Conservation (phyloP, 2,329 filamentous ascomycete genomes). For the Penicillium sp. region DNA sequence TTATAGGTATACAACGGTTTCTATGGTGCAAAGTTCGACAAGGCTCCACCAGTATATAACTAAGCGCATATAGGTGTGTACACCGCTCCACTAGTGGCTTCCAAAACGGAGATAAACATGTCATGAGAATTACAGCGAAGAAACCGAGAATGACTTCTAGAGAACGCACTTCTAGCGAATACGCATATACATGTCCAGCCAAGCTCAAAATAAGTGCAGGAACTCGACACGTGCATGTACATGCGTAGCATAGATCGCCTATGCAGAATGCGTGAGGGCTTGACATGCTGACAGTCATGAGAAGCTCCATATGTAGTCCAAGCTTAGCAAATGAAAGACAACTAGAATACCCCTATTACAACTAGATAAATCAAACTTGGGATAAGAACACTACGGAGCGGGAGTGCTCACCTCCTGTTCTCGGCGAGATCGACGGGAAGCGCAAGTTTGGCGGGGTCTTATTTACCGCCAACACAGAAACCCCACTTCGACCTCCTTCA, state of each 20-base stretch:
- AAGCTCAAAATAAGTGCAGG: not conserved
- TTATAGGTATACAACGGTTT: too few relatives aligned
- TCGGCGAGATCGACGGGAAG: slow-evolving; percentile 13
- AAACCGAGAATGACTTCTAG: not conserved
- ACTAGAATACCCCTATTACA: not conserved
- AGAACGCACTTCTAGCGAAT: too few relatives aligned
- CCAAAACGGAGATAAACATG: not conserved
- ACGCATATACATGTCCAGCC: not conserved
- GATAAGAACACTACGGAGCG: not conserved
- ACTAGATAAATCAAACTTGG: not conserved
- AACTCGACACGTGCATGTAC: slow-evolving; percentile 4
- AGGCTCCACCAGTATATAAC: too few relatives aligned
- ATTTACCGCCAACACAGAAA: slow-evolving; percentile 22
- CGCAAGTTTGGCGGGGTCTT: slow-evolving; percentile 14
- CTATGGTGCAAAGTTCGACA: too few relatives aligned
- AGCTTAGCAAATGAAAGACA: not conserved
- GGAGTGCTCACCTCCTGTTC: slow-evolving; percentile 1
- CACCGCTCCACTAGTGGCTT: not conserved
- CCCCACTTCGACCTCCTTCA: slow-evolving; percentile 13
- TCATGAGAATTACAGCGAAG: not conserved
- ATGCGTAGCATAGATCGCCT: slow-evolving; percentile 5
- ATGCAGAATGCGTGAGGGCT: not conserved
- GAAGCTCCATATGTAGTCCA: too few relatives aligned
- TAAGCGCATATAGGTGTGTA: too few relatives aligned
- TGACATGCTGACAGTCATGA: not conserved